These are phyloP conservation scores for Cordyceps javanica DNA, from an alignment of 2,329 filamentous ascomycete genomes.

Conservation along the genomic window DNA sequence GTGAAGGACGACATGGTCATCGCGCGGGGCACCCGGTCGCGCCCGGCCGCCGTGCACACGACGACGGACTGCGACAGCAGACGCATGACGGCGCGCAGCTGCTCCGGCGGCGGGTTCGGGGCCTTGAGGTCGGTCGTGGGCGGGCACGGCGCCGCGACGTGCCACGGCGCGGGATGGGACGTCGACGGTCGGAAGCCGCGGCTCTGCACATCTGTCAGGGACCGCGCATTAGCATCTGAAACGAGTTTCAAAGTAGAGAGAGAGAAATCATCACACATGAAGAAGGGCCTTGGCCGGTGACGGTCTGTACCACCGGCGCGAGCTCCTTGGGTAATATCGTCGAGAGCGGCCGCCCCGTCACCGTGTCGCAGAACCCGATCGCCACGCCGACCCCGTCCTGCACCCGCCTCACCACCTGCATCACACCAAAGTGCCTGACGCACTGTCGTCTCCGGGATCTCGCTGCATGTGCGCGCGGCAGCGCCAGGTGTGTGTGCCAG, in stretches of 20 bases:
- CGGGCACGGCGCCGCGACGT: constrained; percentile 22
- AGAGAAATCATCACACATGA: neutral
- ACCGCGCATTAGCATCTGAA: neutral
- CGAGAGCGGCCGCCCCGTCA: constrained; percentile 8
- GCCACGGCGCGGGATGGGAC: constrained; percentile 21
- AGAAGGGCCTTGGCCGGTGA: neutral
- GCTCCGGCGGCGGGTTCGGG: constrained; percentile 33
- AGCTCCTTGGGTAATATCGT: constrained; percentile 11
- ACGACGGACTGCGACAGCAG: constrained; percentile 49
- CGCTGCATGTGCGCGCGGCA: neutral
- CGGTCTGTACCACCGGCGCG: constrained; percentile 5
- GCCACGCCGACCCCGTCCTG: constrained; percentile 10
- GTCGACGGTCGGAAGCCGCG: constrained; percentile 8
- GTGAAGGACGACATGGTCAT: constrained; percentile 58
- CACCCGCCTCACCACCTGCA: constrained; percentile 7
- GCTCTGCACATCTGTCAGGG: neutral
- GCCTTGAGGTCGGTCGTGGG: constrained; percentile 31
- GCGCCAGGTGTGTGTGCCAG: neutral
- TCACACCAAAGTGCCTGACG: constrained; percentile 5
- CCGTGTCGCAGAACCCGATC: constrained; percentile 9
- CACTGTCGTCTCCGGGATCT: neutral
- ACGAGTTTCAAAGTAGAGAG: neutral
- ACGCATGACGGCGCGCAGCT: constrained; percentile 48
- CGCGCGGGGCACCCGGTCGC: constrained; percentile 32
- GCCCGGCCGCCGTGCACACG: constrained; percentile 43